Conservation (phyloP, 306 rosid genomes). For the Corylus avellana region DNA sequence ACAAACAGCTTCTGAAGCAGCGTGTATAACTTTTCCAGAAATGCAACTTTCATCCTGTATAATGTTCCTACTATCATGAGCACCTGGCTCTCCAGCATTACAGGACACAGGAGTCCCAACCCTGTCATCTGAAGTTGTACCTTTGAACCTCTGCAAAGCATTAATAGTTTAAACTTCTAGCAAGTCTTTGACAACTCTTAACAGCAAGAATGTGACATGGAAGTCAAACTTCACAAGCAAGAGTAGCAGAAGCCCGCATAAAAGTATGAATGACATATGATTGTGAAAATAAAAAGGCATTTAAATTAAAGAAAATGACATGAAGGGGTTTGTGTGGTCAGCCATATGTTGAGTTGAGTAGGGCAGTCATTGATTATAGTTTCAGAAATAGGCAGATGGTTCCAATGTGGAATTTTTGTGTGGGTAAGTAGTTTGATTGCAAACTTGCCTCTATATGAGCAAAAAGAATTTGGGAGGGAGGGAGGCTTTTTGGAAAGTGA, state of each 20-base stretch:
- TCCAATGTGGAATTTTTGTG: not conserved
- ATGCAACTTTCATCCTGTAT: conserved; percentile 32
- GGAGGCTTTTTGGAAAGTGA: not conserved
- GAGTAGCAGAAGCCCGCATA: not conserved
- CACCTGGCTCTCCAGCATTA: conserved; percentile 46
- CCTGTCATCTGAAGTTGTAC: conserved; percentile 36
- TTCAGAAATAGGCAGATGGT: not conserved
- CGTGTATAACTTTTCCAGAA: conserved; percentile 25
- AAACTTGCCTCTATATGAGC: not conserved
- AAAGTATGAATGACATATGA: conserved; percentile 13
- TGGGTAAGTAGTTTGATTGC: not conserved
- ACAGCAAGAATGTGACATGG: conserved; percentile 46
- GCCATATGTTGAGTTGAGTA: not conserved
- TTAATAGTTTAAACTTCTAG: conserved; percentile 37
- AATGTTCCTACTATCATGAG: conserved; percentile 24
- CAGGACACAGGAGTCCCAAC: conserved; percentile 44
- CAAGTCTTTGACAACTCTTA: conserved; percentile 38
- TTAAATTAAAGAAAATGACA: not conserved
- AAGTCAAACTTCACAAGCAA: conserved; percentile 26
- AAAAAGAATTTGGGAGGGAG: not conserved
- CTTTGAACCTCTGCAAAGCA: conserved; percentile 31
- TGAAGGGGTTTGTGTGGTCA: not conserved
- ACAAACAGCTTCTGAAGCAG: conserved; percentile 35
- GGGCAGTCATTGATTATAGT: not conserved
- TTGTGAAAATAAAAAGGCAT: not conserved